Evolutionary conservation across 2,329 filamentous ascomycete genomes (phyloP).

Genomic region (Monilinia fructicola): DNA sequence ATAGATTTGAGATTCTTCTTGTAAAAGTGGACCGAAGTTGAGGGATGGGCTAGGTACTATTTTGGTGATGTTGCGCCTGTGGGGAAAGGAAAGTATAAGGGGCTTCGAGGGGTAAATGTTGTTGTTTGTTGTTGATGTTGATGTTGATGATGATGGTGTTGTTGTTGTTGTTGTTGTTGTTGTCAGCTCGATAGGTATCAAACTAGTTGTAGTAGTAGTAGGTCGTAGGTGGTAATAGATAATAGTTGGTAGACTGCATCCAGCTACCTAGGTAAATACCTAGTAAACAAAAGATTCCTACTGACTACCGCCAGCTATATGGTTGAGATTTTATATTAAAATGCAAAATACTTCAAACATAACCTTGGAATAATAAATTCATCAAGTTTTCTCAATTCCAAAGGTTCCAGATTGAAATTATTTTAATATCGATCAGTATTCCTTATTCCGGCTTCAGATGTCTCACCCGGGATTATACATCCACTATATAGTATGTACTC

Average conservation of each 20-base stretch:
- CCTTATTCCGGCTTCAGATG: slow-evolving; percentile 6
- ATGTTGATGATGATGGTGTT: too few species aligned
- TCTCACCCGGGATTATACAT: slow-evolving; percentile 3
- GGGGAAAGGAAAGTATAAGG: background rate
- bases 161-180: too few species aligned
- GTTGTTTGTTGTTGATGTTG: too few species aligned
- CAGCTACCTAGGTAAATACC: too few species aligned
- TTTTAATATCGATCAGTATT: background rate
- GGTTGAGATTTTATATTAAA: too few species aligned
- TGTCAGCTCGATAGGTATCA: too few species aligned
- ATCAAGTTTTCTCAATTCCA: background rate
- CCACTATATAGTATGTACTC: background rate
- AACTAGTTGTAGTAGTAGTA: too few species aligned
- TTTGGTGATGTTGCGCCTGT: background rate
- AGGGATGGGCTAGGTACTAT: background rate
- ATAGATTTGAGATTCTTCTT: background rate
- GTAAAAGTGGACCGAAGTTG: slow-evolving; percentile 5
- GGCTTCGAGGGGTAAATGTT: background rate
- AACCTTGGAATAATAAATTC: too few species aligned
- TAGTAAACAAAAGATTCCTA: too few species aligned
- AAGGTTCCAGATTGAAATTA: slow-evolving; percentile 14
- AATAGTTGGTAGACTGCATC: too few species aligned
- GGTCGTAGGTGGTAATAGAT: too few species aligned
- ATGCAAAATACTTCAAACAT: background rate
- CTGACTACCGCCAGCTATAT: too few species aligned